Evolutionary conservation across 2,329 filamentous ascomycete species (phyloP), one percentile per base, ranked within the genome.

Genomic region (Lecanicillium sp.): DNA sequence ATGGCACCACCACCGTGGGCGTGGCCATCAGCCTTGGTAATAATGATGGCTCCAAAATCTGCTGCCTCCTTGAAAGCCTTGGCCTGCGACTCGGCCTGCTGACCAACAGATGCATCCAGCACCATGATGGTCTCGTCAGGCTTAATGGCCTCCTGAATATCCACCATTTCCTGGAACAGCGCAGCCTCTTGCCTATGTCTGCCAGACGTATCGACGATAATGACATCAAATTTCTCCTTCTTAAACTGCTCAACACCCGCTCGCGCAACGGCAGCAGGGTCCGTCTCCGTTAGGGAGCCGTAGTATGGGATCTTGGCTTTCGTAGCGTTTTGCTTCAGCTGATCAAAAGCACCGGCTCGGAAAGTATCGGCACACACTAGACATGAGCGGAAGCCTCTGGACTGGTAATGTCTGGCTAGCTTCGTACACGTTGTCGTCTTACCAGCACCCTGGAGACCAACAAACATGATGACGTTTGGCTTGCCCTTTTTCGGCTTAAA

Each of bases 221-320:
- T 98, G 49, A 98, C 82, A 63, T 98, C 92, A 57, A 98, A 98
- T 34, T 81, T 78, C 67, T 98, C 92, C 70, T 95, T 96, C 69
- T 95, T 95, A 72, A 98, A 98, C 64, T 96, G 94, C 33, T 95
- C 88, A 22, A 98, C 92, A 65, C 92, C 92, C 50, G 95, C 89
- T n/a, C 80, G 77, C 0, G 92, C 90, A 14, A 98, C 92, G 5
- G 88, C 81, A 1, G 90, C 88, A 0, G 92, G 92, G 56, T 98
- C 92, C 7, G 89, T 95, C 66, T 98, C 88, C 3, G 90, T 98
- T 47, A 98, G 71, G 41, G 86, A 94, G 53, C 92, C 92, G 59
- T 94, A 98, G 73, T 98, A 98, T 9, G 92, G 92, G 37, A 98
- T 96, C 68, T 96, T 96, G 36, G 92, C 92, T 63, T 96, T 98